Conservation (phyloP, 2,329 filamentous ascomycete species). For the Calonectria hawksworthii region DNA sequence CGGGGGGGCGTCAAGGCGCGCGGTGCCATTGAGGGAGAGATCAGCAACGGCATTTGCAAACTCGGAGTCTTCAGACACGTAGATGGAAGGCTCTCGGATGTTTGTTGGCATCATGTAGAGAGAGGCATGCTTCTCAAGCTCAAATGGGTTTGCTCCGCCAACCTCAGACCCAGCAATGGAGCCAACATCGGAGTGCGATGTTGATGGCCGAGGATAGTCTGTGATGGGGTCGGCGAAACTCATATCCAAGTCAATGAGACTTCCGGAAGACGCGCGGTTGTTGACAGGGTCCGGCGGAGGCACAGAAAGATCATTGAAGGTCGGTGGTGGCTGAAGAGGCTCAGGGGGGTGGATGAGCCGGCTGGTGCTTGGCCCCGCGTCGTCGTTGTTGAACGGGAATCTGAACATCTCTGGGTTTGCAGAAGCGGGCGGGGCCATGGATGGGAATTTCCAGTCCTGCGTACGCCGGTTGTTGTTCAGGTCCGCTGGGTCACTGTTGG, state of each 20-base stretch:
- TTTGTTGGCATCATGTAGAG: slow-evolving; percentile 60
- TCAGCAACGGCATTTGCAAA: slow-evolving; percentile 57
- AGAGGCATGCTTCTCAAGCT: slow-evolving; percentile 74
- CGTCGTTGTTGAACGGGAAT: slow-evolving; percentile 61
- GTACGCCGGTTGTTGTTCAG: slow-evolving; percentile 65
- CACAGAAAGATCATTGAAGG: slow-evolving; percentile 58
- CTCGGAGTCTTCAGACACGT: slow-evolving; percentile 71
- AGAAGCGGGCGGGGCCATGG: slow-evolving; percentile 64
- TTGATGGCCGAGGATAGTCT: slow-evolving; percentile 68
- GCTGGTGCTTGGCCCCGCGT: slow-evolving; percentile 45
- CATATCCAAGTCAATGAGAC: slow-evolving; percentile 69
- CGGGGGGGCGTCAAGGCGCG: slow-evolving; percentile 35
- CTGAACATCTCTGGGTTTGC: slow-evolving; percentile 67
- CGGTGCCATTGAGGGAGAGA: slow-evolving; percentile 44
- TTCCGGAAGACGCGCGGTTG: slow-evolving; percentile 60
- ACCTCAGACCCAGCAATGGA: slow-evolving; percentile 70
- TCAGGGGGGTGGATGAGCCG: slow-evolving; percentile 68
- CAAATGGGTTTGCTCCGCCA: slow-evolving; percentile 70
- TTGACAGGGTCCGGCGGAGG: slow-evolving; percentile 50
- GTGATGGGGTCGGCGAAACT: slow-evolving; percentile 65
- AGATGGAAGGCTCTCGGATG: slow-evolving; percentile 70
- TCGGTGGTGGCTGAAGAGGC: slow-evolving; percentile 59
- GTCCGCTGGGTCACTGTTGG: slow-evolving; percentile 71
- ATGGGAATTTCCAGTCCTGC: slow-evolving; percentile 72
- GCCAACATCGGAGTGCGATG: slow-evolving; percentile 70